These are phyloP conservation scores for Penicillium crustosum DNA, from an alignment of 2,329 filamentous ascomycete genomes.

Conservation along the genomic window DNA sequence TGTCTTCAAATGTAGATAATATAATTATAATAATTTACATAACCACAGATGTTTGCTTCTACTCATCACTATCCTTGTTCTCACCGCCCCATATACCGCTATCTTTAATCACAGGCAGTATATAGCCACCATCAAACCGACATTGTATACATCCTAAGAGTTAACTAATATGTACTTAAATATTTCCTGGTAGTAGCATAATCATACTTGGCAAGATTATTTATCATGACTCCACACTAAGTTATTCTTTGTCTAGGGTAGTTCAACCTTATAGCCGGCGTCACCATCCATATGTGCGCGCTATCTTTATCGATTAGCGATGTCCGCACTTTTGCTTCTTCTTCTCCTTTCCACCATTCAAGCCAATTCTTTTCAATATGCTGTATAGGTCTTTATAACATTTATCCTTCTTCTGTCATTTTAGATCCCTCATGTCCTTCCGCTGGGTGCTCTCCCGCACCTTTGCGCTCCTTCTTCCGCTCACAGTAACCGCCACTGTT, in stretches of 20 bases:
- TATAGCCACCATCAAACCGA: neutral
- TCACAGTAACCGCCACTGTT: conserved; percentile 67
- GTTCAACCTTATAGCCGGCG: no score
- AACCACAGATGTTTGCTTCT: neutral
- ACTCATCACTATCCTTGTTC: no score
- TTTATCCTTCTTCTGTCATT: conserved; percentile 10
- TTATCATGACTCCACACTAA: neutral
- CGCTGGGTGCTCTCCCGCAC: conserved; percentile 48
- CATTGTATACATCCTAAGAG: neutral
- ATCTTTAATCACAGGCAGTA: neutral
- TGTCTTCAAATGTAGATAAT: conserved; percentile 3
- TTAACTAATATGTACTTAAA: neutral
- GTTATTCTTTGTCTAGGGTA: neutral
- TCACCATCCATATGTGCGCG: neutral
- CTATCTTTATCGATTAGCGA: neutral
- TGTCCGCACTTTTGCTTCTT: neutral
- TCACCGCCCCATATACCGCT: neutral
- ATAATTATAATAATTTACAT: neutral
- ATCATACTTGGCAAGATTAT: neutral
- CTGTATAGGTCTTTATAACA: conserved; percentile 21
- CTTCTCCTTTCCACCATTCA: conserved; percentile 8
- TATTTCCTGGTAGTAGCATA: neutral
- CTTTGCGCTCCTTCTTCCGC: conserved; percentile 57
- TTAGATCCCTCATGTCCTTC: conserved; percentile 49
- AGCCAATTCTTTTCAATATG: conserved; percentile 17